Evolutionary conservation across 139 green algal species (phyloP).

Genomic region (Chlorella sorokiniana): DNA sequence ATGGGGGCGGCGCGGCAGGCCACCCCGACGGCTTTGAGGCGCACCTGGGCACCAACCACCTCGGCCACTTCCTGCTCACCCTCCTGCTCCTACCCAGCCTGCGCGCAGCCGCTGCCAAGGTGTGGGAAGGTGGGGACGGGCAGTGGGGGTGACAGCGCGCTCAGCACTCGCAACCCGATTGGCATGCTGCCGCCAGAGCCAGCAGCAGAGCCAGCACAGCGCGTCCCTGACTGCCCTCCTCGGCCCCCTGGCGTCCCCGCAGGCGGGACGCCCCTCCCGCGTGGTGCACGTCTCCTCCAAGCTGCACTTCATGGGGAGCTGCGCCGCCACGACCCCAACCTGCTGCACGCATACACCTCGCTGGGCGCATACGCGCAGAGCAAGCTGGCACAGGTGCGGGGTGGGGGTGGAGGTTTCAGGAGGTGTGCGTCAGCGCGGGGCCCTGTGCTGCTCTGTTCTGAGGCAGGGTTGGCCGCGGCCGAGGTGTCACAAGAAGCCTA

Average conservation of each 20-base stretch:
- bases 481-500: no score
- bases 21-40: constrained; percentile 77
- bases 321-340: constrained; percentile 30
- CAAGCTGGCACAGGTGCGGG: constrained; percentile 79
- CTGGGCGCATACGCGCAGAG: constrained; percentile 72
- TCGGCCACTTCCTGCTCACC: constrained; percentile 82
- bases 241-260: not conserved
- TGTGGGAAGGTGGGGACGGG: not conserved
- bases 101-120: constrained; percentile 30
- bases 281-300: constrained; percentile 74
- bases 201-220: not conserved
- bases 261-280: constrained; percentile 34
- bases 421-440: not conserved
- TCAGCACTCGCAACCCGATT: not conserved
- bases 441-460: not conserved
- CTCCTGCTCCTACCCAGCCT: constrained; percentile 75
- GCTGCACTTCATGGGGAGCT: constrained; percentile 51
- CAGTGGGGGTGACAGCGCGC: not conserved
- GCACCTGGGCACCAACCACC: constrained; percentile 85
- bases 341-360: constrained; percentile 48
- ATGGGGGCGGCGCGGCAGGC: constrained; percentile 47
- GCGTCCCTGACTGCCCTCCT: not conserved
- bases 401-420: not conserved
- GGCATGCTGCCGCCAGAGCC: no score
- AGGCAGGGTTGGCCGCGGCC: no score